Conservation (phyloP, 371 early-diverging fungal species). For the Chytridium lagenaria region DNA sequence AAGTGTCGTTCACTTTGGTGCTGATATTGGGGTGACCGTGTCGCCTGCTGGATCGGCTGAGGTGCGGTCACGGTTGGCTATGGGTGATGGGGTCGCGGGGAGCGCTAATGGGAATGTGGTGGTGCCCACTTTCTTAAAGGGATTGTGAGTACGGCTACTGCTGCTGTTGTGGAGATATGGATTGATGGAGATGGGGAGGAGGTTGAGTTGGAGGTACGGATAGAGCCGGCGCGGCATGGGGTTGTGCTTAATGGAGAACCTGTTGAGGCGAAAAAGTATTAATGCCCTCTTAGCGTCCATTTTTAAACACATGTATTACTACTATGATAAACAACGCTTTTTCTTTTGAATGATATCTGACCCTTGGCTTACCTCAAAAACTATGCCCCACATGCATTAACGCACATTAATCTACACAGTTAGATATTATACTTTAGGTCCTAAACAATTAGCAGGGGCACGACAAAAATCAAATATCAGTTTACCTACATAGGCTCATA, state of each 20-base stretch:
- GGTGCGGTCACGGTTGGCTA: constrained; percentile 13
- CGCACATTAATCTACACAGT: too few relatives aligned
- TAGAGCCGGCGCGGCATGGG: constrained; percentile 25
- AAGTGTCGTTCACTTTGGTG: constrained; percentile 14
- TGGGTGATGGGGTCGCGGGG: neutral
- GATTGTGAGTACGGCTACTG: constrained; percentile 27
- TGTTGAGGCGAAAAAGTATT: constrained; percentile 6
- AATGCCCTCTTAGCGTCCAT: too few relatives aligned
- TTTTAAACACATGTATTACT: too few relatives aligned
- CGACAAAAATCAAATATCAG: too few relatives aligned
- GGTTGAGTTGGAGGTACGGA: constrained; percentile 28
- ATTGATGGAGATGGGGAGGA: constrained; percentile 27
- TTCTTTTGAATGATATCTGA: too few relatives aligned
- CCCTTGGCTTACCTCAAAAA: too few relatives aligned
- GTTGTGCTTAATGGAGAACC: constrained; percentile 31
- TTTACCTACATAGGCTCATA: too few relatives aligned
- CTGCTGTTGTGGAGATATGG: constrained; percentile 27
- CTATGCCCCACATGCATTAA: too few relatives aligned
- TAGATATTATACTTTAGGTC: too few relatives aligned
- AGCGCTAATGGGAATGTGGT: constrained; percentile 8
- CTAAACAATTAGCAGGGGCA: too few relatives aligned
- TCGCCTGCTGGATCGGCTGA: constrained; percentile 23
- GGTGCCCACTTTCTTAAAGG: too few relatives aligned
- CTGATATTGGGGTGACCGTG: constrained; percentile 21
- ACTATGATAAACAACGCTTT: too few relatives aligned